phyloP scores from a whole-genome alignment of 768 basidiomycete species.

The Mycena epipterygia region DNA sequence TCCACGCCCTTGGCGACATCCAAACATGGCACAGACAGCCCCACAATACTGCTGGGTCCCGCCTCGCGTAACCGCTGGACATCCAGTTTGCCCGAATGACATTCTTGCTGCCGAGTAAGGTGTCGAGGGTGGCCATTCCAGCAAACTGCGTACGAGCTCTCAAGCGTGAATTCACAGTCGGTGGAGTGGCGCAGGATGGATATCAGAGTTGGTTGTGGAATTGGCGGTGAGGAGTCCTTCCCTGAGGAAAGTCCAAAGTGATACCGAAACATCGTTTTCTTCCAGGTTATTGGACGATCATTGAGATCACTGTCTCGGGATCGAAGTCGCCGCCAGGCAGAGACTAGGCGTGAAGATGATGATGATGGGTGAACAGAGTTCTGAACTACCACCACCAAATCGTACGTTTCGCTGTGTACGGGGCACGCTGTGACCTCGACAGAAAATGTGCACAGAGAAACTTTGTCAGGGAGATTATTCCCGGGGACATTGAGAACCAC shows the following conservation, averaged over 20 bases:
- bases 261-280: conserved; percentile 9
- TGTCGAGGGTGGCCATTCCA: no score
- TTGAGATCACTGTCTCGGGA: neutral
- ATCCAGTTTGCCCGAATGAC: no score
- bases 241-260: conserved; percentile 17
- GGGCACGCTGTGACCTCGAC: conserved; percentile 15
- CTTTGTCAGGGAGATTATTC: conserved; percentile 16
- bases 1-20: no score
- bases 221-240: conserved; percentile 5
- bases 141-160: no score
- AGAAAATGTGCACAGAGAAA: conserved; percentile 10
- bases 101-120: no score
- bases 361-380: conserved; percentile 12
- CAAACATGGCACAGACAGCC: no score
- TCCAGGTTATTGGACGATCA: conserved; percentile 9
- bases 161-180: no score
- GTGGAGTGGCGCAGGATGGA: conserved; percentile 16
- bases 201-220: conserved; percentile 14
- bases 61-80: no score
- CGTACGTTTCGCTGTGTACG: conserved; percentile 12
- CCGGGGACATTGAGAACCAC: conserved; percentile 15
- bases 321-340: conserved; percentile 19
- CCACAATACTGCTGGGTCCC: no score
- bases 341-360: conserved; percentile 18
- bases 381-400: conserved; percentile 20